Percentiles rank a stretch among this genome's conserved stretches.
phyloP scores from a whole-genome alignment of 2,329 filamentous ascomycete species.

The Penicillium sp. region DNA sequence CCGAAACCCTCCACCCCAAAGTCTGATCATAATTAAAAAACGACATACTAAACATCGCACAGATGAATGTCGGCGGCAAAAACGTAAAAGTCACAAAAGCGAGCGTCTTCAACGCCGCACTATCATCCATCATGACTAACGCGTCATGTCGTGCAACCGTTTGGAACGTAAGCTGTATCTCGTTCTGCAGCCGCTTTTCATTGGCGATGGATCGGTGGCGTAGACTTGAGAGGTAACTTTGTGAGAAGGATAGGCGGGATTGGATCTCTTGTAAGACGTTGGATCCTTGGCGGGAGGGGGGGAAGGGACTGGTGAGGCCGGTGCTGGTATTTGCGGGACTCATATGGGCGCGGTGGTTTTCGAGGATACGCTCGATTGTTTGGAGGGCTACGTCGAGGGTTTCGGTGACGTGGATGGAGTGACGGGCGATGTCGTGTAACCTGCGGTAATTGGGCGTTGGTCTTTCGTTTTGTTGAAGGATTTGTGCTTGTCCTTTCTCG shows the following conservation, averaged over 20 bases:
- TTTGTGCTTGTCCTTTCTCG: slow-evolving; percentile 27
- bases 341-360: slow-evolving; percentile 24
- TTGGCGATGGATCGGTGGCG: slow-evolving; percentile 37
- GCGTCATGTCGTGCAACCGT: slow-evolving; percentile 41
- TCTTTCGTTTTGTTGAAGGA: slow-evolving; percentile 9
- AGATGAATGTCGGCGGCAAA: slow-evolving; percentile 60
- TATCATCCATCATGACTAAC: slow-evolving; percentile 46
- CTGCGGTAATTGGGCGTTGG: slow-evolving; percentile 31
- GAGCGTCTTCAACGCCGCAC: slow-evolving; percentile 59
- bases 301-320: background rate
- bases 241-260: slow-evolving; percentile 31
- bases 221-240: slow-evolving; percentile 31
- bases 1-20: slow-evolving; percentile 30
- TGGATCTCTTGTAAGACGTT: slow-evolving; percentile 25
- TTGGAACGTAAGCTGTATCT: slow-evolving; percentile 42
- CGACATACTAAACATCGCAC: slow-evolving; percentile 41
- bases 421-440: slow-evolving; percentile 40
- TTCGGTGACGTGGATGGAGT: slow-evolving; percentile 42
- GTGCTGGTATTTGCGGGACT: slow-evolving; percentile 10
- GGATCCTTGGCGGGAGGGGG: background rate
- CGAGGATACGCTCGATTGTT: slow-evolving; percentile 32
- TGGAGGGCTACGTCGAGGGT: slow-evolving; percentile 36
- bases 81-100: slow-evolving; percentile 58
- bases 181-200: slow-evolving; percentile 39
- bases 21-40: slow-evolving; percentile 39